Base-by-base conservation (phyloP, 352 stramenopile genomes). In the Phytophthora pistaciae region DNA sequence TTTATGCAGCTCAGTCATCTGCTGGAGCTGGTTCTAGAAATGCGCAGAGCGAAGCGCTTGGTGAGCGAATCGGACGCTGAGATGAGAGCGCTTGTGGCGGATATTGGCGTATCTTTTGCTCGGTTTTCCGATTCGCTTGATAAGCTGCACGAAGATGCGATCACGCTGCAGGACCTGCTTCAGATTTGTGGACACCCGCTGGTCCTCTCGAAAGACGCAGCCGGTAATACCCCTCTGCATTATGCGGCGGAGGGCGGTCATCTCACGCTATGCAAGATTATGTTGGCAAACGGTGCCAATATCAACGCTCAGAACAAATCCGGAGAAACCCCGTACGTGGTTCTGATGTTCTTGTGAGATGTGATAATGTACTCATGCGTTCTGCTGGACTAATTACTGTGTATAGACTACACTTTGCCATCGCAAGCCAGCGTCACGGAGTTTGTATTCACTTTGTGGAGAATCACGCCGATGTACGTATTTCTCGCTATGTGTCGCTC, bases 291-390 rank as follows among this genome's bases (percentile, higher is more conserved):
- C 56, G 86, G 88, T 14, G 86, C 86, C 5, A 88, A 91, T 46
- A 91, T 95, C 54, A 93, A 94, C 27, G 84, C 76, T 18, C 88
- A 93, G 64, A 95, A 94, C 77, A 87, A 90, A 60, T 77, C 84
- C 6, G 88, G 86, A 31, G 86, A 95, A 64, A 94, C 88, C 18
- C 84, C 88, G 88, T 93, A 84, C 10, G 83, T 82, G 25, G 48
- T n/a, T 56, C 1, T 58, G 23, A 56, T 44, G 46, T 18, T 5
- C n/a, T 33, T 25, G 14, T 50, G 16, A 23, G 18, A 13, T 50
- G 44, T 10, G 10, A 53, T 14, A 21, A 25, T 18, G 10, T n/a
- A 16, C 46, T 29, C 44, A 56, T 13, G 4, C 14, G 42, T 27
- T 13, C 48, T 13, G 13, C 10, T 54, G 13, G 33, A 14, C 27